phyloP scores from a whole-genome alignment of 2,329 filamentous ascomycete species.

The Saccharata proteae region DNA sequence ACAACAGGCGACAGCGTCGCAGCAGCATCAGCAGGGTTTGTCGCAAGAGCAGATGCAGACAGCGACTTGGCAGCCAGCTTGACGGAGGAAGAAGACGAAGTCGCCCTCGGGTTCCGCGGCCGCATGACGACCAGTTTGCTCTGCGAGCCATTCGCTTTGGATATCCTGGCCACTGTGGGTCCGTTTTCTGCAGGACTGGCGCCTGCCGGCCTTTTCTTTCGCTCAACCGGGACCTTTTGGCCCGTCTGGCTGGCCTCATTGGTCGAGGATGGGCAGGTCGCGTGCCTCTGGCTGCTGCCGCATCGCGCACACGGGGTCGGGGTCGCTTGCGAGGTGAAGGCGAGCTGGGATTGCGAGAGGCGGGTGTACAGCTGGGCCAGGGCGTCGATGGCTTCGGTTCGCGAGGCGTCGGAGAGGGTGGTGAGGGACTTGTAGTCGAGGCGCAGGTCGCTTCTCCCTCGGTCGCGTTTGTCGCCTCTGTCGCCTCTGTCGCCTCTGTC shows the following conservation, averaged over 20 bases:
- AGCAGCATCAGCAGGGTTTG: too few relatives aligned
- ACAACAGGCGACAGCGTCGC: too few relatives aligned
- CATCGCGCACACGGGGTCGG: conserved; percentile 14
- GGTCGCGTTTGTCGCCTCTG: too few relatives aligned
- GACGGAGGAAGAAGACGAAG: background rate
- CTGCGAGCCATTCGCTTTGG: conserved; percentile 9
- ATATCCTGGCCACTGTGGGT: background rate
- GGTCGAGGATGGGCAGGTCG: background rate
- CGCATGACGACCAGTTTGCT: conserved; percentile 26
- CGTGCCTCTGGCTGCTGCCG: conserved; percentile 15
- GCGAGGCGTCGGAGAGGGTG: conserved; percentile 32
- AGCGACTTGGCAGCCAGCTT: too few relatives aligned
- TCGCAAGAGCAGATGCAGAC: too few relatives aligned
- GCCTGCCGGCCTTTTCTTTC: too few relatives aligned
- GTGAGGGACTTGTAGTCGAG: conserved; percentile 34
- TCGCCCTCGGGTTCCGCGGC: conserved; percentile 17
- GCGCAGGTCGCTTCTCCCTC: conserved; percentile 21
- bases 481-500: too few relatives aligned
- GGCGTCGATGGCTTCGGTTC: conserved; percentile 31
- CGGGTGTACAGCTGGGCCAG: conserved; percentile 29
- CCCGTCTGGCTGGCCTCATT: conserved; percentile 1
- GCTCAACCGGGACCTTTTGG: too few relatives aligned
- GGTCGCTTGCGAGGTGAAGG: conserved; percentile 19
- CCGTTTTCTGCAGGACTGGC: conserved; percentile 2
- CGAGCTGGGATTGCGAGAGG: conserved; percentile 24